Evolutionary conservation across 2,329 filamentous ascomycete species (phyloP).

Genomic region (Phialophora verrucosa): DNA sequence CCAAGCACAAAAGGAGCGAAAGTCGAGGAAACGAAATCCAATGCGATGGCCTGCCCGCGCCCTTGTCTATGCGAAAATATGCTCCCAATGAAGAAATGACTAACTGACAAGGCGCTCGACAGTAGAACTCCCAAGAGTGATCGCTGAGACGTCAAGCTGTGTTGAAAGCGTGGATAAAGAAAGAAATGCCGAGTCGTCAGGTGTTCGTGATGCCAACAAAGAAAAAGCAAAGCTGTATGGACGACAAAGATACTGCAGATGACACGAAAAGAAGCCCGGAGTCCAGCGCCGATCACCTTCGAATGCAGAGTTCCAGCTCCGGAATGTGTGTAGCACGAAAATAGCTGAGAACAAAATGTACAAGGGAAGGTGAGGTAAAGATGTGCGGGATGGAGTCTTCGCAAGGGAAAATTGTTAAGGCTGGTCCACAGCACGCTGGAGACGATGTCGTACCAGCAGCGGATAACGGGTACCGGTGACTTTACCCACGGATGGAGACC

Average conservation of each 20-base stretch:
- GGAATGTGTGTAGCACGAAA: background rate
- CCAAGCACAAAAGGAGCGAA: background rate
- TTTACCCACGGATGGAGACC: background rate
- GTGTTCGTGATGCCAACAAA: background rate
- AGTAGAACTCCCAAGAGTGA: background rate
- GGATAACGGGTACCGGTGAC: too few species aligned
- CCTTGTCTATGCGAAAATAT: background rate
- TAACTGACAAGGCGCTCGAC: background rate
- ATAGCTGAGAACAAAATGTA: conserved; percentile 4
- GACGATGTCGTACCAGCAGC: conserved; percentile 2
- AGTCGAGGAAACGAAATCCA: background rate
- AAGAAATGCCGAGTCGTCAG: background rate
- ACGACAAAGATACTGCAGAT: background rate
- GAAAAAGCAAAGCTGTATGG: background rate
- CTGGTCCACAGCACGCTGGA: conserved; percentile 3
- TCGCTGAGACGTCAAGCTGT: background rate
- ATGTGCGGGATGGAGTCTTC: conserved; percentile 3
- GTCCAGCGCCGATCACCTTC: conserved; percentile 2
- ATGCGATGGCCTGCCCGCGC: background rate
- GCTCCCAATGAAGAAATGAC: background rate
- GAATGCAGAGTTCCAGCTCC: conserved; percentile 2
- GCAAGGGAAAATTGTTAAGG: conserved; percentile 11
- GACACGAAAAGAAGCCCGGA: background rate
- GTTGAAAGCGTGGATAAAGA: background rate
- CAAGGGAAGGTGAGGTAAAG: conserved; percentile 4